Conservation (phyloP, 2,329 filamentous ascomycete genomes). For the Fusarium sp. region DNA sequence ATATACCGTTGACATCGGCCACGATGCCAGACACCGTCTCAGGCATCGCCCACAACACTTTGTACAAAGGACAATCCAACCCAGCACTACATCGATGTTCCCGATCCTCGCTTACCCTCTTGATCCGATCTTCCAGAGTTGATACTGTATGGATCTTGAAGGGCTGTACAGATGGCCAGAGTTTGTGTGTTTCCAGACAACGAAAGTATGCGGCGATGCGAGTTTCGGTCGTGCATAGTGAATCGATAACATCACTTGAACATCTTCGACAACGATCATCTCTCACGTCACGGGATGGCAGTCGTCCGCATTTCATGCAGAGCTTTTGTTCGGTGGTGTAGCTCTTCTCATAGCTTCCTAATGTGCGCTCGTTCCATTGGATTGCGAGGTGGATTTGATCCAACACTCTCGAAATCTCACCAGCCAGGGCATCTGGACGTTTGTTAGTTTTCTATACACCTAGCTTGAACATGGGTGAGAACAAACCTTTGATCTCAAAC, state of each 20-base stretch:
- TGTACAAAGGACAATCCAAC: slow-evolving; percentile 4
- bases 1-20: not conserved
- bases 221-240: not conserved
- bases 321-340: not conserved
- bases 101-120: not conserved
- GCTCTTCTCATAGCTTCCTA: not conserved
- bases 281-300: not conserved
- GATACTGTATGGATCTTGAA: slow-evolving; percentile 1
- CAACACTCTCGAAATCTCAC: not conserved
- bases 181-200: not conserved
- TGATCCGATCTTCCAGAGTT: not conserved
- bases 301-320: not conserved
- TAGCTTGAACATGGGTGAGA: accelerated
- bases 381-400: not conserved
- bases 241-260: not conserved
- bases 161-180: not conserved
- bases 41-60: slow-evolving; percentile 2
- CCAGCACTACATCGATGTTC: not conserved
- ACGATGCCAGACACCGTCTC: not conserved
- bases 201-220: slow-evolving; percentile 7
- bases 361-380: not conserved
- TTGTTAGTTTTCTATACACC: not conserved
- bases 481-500: slow-evolving; percentile 1
- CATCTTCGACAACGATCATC: not conserved
- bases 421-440: not conserved